A percentile compares a stretch with the other conserved stretches of the same genome.
These are phyloP conservation scores for Juglanconis juglandina DNA, from an alignment of 2,329 filamentous ascomycete species.

Conservation along the genomic window DNA sequence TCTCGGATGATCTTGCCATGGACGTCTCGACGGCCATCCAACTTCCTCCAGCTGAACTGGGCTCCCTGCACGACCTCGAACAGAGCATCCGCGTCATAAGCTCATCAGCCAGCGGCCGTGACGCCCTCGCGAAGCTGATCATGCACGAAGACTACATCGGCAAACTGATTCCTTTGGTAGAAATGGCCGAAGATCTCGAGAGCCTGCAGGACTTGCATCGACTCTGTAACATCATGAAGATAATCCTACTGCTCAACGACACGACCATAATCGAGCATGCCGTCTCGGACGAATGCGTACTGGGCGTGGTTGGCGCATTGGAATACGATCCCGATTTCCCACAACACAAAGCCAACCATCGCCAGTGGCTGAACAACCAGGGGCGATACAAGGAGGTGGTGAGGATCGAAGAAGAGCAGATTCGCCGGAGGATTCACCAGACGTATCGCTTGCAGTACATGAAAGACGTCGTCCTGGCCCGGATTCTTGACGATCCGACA, in stretches of 20 bases:
- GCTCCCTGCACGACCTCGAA: constrained; percentile 80
- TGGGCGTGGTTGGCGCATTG: constrained; percentile 90
- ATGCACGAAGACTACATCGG: constrained; percentile 81
- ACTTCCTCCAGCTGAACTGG: constrained; percentile 76
- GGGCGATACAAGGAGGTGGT: constrained; percentile 96
- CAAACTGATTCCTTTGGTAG: constrained; percentile 81
- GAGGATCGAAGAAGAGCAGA: constrained; percentile 75
- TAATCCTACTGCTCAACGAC: constrained; percentile 89
- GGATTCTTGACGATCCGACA: constrained; percentile 94
- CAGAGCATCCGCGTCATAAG: constrained; percentile 77
- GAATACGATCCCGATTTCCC: constrained; percentile 99
- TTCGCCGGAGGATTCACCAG: constrained; percentile 89
- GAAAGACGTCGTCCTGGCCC: constrained; percentile 95
- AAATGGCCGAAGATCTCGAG: constrained; percentile 87
- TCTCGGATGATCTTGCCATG: constrained; percentile 80
- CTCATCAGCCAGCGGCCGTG: constrained; percentile 70
- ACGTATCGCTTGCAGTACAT: constrained; percentile 95
- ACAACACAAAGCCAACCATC: constrained; percentile 94
- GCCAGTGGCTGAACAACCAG: constrained; percentile 84
- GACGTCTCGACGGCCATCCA: constrained; percentile 69
- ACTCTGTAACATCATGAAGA: constrained; percentile 97
- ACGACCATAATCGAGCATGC: constrained; percentile 91
- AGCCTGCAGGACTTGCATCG: constrained; percentile 82
- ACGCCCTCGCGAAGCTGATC: constrained; percentile 83
- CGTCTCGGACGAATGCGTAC: constrained; percentile 81